phyloP scores from a whole-genome alignment of 2,329 filamentous ascomycete species.

The Diaporthe citrichinensis region DNA sequence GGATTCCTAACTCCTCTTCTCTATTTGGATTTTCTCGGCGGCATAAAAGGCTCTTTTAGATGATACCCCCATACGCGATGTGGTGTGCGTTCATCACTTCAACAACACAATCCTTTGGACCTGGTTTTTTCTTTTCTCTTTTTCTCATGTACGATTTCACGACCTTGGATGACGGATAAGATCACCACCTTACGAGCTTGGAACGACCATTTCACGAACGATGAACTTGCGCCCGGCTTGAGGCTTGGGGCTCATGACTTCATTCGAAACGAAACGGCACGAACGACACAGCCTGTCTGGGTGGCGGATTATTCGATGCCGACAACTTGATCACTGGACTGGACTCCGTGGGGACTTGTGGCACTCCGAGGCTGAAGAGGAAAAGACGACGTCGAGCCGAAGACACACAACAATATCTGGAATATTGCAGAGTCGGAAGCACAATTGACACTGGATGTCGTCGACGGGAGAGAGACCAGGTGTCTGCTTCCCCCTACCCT shows the following conservation, averaged over 20 bases:
- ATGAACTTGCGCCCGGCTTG: constrained; percentile 46
- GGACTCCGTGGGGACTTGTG: constrained; percentile 42
- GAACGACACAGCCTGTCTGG: constrained; percentile 32
- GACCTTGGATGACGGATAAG: constrained; percentile 58
- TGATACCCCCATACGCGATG: constrained; percentile 53
- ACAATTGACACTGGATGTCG: constrained; percentile 62
- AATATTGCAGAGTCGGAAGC: constrained; percentile 49
- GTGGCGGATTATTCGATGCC: constrained; percentile 43
- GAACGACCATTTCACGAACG: constrained; percentile 53
- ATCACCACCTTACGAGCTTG: constrained; percentile 46
- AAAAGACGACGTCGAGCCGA: constrained; percentile 53
- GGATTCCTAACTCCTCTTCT: constrained; percentile 44
- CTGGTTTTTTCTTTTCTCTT: constrained; percentile 55
- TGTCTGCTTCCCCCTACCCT: constrained; percentile 42
- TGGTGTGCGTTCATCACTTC: constrained; percentile 51
- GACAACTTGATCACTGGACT: constrained; percentile 43
- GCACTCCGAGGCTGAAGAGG: constrained; percentile 36
- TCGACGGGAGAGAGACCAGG: constrained; percentile 50
- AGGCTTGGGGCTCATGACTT: constrained; percentile 42
- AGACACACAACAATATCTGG: constrained; percentile 54
- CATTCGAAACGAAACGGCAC: constrained; percentile 41
- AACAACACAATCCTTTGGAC: constrained; percentile 51
- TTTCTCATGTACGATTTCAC: constrained; percentile 61
- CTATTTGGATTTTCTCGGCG: constrained; percentile 49
- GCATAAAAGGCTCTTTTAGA: constrained; percentile 59